These are phyloP conservation scores for Trypanosoma avium DNA, from an alignment of 208 protist species.

Conservation along the genomic window DNA sequence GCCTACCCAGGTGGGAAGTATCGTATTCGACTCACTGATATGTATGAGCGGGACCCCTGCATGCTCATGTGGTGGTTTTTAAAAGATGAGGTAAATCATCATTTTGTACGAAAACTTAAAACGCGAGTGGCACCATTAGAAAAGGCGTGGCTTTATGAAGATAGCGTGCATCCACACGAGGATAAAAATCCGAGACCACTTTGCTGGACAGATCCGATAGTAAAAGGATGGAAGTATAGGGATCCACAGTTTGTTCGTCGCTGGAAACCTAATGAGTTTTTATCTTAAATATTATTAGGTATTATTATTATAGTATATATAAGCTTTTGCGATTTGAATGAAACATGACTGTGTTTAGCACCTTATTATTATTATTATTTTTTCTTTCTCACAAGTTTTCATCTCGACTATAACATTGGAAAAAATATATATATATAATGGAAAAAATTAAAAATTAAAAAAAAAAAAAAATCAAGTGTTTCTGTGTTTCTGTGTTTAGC, in stretches of 20 bases:
- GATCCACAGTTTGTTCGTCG: conserved; percentile 81
- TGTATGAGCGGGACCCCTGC: conserved; percentile 93
- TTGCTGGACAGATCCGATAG: conserved; percentile 66
- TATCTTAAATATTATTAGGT: conserved; percentile 36
- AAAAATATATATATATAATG: too few relatives aligned
- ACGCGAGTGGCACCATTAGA: conserved; percentile 84
- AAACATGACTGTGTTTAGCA: neutral
- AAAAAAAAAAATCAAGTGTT: neutral
- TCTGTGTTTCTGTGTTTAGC: neutral
- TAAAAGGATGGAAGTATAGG: conserved; percentile 71
- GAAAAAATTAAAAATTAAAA: neutral
- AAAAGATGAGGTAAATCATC: conserved; percentile 88
- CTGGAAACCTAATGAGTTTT: conserved; percentile 88
- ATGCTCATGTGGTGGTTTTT: conserved; percentile 94
- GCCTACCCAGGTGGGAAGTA: conserved; percentile 91
- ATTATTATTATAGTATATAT: neutral
- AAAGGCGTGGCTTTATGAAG: conserved; percentile 93
- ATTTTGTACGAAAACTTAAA: conserved; percentile 92
- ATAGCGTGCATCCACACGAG: conserved; percentile 79
- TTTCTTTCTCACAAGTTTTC: too few relatives aligned
- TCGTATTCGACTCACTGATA: conserved; percentile 85
- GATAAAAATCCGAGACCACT: conserved; percentile 87
- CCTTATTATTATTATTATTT: neutral
- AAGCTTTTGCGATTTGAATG: neutral
- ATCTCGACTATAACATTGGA: too few relatives aligned